A percentile compares a stretch with the other conserved stretches of the same genome.
Conservation (phyloP, 2,329 filamentous ascomycete genomes). For the Alternaria atra region DNA sequence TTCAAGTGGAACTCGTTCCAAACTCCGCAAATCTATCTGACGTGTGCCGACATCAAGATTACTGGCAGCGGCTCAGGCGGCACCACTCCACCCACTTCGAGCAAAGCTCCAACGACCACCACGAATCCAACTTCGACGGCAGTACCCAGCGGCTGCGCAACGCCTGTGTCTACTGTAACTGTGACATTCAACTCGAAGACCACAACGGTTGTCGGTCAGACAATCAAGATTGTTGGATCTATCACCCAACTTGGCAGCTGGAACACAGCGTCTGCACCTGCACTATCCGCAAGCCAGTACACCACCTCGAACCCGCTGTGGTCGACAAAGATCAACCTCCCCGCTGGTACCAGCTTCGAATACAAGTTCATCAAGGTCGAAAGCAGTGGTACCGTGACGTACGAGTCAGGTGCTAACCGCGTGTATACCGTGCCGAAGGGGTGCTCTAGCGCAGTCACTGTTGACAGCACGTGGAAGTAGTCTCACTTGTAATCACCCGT, state of each 20-base stretch:
- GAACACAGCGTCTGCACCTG: constrained; percentile 52
- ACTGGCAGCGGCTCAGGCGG: constrained; percentile 25
- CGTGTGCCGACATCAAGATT: constrained; percentile 46
- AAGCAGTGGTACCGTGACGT: constrained; percentile 57
- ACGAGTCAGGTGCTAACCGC: constrained; percentile 55
- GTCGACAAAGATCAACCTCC: constrained; percentile 53
- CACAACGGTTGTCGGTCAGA: constrained; percentile 60
- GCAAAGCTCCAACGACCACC: constrained; percentile 22
- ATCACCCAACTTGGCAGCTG: constrained; percentile 56
- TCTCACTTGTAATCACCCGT: too few species aligned
- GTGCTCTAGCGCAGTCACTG: constrained; percentile 27
- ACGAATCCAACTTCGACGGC: constrained; percentile 23
- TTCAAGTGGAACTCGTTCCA: constrained; percentile 49
- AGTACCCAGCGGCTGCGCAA: constrained; percentile 31
- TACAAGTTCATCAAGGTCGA: constrained; percentile 60
- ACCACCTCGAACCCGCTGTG: constrained; percentile 57
- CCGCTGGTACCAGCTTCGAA: constrained; percentile 54
- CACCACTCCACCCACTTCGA: constrained; percentile 26
- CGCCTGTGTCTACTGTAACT: constrained; percentile 36
- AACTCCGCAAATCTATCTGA: constrained; percentile 45
- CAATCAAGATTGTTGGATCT: constrained; percentile 57
- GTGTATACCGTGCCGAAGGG: constrained; percentile 47
- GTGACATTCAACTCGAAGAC: constrained; percentile 60
- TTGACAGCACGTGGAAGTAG: constrained; percentile 38
- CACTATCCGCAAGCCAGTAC: constrained; percentile 55